A percentile compares a stretch with the other conserved stretches of the same genome.
phyloP scores from a whole-genome alignment of 768 basidiomycete species.

The Leccinum obscurum region DNA sequence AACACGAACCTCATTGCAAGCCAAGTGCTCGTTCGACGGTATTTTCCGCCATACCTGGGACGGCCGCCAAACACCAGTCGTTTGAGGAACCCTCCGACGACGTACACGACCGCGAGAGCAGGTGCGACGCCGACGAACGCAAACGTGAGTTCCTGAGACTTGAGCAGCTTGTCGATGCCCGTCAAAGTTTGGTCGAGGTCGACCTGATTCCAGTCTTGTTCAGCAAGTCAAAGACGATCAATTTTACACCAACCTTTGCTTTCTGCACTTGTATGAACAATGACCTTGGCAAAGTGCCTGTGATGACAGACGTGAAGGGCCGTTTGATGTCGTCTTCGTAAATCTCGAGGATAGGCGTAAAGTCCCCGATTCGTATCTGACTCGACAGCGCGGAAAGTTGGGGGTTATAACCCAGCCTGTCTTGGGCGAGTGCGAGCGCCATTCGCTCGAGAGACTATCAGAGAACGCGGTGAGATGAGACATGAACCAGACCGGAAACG shows the following conservation, averaged over 20 bases:
- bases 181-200: constrained; percentile 88
- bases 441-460: constrained; percentile 87
- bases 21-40: constrained; percentile 59
- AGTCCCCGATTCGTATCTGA: constrained; percentile 75
- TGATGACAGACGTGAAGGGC: constrained; percentile 79
- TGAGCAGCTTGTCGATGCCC: constrained; percentile 92
- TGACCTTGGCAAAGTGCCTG: constrained; percentile 79
- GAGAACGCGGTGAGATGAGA: constrained; percentile 1
- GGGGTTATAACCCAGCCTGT: constrained; percentile 66
- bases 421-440: constrained; percentile 81
- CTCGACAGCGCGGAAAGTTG: constrained; percentile 67
- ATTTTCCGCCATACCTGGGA: constrained; percentile 59
- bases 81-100: constrained; percentile 52
- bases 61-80: constrained; percentile 51
- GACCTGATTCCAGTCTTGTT: constrained; percentile 49
- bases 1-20: constrained; percentile 61
- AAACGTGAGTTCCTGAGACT: constrained; percentile 93
- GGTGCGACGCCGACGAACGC: constrained; percentile 97
- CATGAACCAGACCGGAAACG: not conserved
- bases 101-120: constrained; percentile 76
- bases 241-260: constrained; percentile 62
- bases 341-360: constrained; percentile 81
- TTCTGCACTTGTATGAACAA: constrained; percentile 94
- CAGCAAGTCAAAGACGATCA: not conserved
- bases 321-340: constrained; percentile 91